A percentile compares a stretch with the other conserved stretches of the same genome.
Evolutionary conservation across 257 asterid species (phyloP).

Genomic region (Agastache rugosa): DNA sequence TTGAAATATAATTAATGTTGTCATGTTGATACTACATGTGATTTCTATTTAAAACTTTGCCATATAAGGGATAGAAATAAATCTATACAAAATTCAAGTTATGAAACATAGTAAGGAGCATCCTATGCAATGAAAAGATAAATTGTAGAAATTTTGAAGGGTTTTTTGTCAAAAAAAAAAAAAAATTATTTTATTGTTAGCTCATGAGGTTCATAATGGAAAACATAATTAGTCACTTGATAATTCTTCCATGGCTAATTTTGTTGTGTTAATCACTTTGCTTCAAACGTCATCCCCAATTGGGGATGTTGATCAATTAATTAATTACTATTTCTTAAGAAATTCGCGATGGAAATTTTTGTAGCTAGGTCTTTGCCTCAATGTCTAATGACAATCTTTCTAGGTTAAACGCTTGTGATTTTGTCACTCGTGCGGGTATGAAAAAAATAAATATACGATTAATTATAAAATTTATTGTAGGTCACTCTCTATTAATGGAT

Average conservation of each 20-base stretch:
- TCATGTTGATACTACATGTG: background rate
- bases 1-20: conserved; percentile 10
- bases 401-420: background rate
- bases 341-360: no score
- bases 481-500: background rate
- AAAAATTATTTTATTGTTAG: background rate
- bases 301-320: background rate
- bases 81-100: background rate
- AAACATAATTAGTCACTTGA: background rate
- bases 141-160: background rate
- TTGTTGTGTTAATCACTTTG: background rate
- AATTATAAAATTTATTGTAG: background rate
- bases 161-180: background rate
- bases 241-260: background rate
- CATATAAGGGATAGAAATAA: background rate
- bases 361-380: no score
- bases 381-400: no score
- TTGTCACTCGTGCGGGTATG: no score
- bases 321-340: no score
- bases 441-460: no score
- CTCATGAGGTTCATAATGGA: background rate
- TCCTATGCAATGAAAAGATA: background rate
- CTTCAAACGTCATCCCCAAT: no score
- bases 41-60: conserved; percentile 1
- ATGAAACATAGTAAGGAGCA: background rate